A percentile compares a stretch with the other conserved stretches of the same genome.
Evolutionary conservation across 257 asterid species (phyloP).

Genomic region (Linderniella brevidens): DNA sequence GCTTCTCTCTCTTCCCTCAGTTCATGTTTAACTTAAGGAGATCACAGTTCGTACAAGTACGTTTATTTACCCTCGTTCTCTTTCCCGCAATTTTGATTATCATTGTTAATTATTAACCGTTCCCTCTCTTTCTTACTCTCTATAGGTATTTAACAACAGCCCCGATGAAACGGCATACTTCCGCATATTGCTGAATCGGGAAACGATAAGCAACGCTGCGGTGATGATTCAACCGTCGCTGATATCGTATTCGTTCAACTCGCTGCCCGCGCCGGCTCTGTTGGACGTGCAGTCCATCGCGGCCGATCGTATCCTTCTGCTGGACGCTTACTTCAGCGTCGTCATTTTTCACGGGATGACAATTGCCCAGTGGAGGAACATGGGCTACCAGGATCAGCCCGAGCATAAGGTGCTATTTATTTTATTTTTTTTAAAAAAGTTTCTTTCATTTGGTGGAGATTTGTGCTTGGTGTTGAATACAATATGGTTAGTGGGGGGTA

Average conservation of each 20-base stretch:
- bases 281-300: constrained; percentile 84
- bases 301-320: constrained; percentile 83
- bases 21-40: constrained; percentile 93
- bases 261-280: constrained; percentile 84
- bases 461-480: too few species aligned
- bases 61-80: constrained; percentile 4
- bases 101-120: not conserved
- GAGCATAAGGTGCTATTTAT: constrained; percentile 49
- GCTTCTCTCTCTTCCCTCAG: constrained; percentile 85
- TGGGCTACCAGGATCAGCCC: constrained; percentile 89
- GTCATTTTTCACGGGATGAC: constrained; percentile 97
- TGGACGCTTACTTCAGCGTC: constrained; percentile 83
- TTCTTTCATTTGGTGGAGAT: too few species aligned
- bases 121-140: constrained; percentile 3
- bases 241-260: constrained; percentile 66
- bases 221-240: constrained; percentile 99
- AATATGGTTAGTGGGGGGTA: too few species aligned
- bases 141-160: constrained; percentile 86
- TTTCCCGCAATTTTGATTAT: not conserved
- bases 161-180: constrained; percentile 99
- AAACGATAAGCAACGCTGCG: constrained; percentile 75
- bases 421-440: too few species aligned
- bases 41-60: constrained; percentile 92
- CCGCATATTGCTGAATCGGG: constrained; percentile 88
- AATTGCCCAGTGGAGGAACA: constrained; percentile 95